Evolutionary conservation across 2,329 filamentous ascomycete species (phyloP), one percentile per base, ranked within the genome.

Genomic region (Fulvia fulva): DNA sequence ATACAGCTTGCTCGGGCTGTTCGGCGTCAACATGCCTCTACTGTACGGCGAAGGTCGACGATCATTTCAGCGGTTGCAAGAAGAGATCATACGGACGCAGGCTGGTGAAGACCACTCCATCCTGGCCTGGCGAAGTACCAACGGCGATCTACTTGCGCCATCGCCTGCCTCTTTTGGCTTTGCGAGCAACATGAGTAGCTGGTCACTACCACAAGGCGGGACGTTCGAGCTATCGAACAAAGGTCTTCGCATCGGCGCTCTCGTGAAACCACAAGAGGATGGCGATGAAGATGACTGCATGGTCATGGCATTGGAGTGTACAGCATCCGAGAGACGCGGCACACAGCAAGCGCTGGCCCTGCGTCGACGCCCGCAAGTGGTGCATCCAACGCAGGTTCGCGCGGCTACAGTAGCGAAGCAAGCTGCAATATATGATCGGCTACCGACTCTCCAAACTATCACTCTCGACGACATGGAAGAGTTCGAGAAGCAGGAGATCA

Each of bases 1-100:
- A 1, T 80, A 80, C 47, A 78, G 70, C 4, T 64, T 80, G 0
- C 58, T 80, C 1, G 78, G 77, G 0, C 67, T 80, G 0, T 79
- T 80, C 21, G 68, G 67, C 1, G 68, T 80, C 28, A 71, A 75
- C 26, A 77, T 80, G 73, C 73, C 76, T 0, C 60, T 79, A 0
- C 49, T 78, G 0, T 80, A 80, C 53, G 77, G 77, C 0, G 69
- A 71, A 51, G 66, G 67, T 5, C 22, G 30, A 14, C 37, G 37
- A 28, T 56, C 55, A 8, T 57, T 49, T 23, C 32, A 22, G 25
- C 41, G 55, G n/a, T 23, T 52, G 7, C 49, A 57, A 37, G 55
- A 57, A n/a, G 56, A 55, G 43, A 49, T 60, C 22, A 56, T 47
- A 12, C 54, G 56, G 22, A 34, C 54, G n/a, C 34, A 53, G n/a